Conservation (phyloP, 2,329 filamentous ascomycete species). For the Pseudogymnoascus pannorum region DNA sequence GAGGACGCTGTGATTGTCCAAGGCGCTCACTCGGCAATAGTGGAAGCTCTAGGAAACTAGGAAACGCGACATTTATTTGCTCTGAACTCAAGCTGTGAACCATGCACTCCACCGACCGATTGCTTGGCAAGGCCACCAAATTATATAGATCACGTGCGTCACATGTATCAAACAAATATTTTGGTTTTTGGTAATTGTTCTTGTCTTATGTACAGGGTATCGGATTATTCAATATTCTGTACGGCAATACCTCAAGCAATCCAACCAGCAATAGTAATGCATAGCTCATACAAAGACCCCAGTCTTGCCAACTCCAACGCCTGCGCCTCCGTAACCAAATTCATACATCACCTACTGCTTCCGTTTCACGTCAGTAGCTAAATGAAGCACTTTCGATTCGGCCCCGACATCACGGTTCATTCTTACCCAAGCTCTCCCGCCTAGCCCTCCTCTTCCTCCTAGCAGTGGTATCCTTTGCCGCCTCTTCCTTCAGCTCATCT, state of each 20-base stretch:
- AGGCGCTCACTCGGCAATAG: not conserved
- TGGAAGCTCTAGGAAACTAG: slow-evolving; percentile 1
- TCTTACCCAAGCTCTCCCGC: slow-evolving; percentile 20
- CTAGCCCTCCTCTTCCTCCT: slow-evolving; percentile 47
- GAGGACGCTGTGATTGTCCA: not conserved
- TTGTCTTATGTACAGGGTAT: slow-evolving; percentile 7
- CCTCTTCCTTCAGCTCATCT: slow-evolving; percentile 39
- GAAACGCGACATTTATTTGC: slow-evolving; percentile 6
- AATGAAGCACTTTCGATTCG: slow-evolving; percentile 32
- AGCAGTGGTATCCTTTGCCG: slow-evolving; percentile 50
- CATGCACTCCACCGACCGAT: not conserved
- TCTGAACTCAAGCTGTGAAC: slow-evolving; percentile 1
- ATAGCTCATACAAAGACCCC: slow-evolving; percentile 10
- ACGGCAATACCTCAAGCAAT: not conserved
- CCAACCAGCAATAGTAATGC: slow-evolving; percentile 1
- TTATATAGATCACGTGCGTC: not conserved
- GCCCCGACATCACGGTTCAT: slow-evolving; percentile 17
- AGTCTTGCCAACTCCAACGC: slow-evolving; percentile 15
- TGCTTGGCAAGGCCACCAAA: slow-evolving; percentile 1
- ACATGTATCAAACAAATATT: not conserved
- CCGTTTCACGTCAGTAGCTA: slow-evolving; percentile 18
- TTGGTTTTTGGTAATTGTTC: not conserved
- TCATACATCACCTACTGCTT: not conserved
- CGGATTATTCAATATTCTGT: not conserved
- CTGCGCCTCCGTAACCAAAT: not conserved